Evolutionary conservation across 2,329 filamentous ascomycete genomes (phyloP), one percentile per base, ranked within the genome.

Genomic region (Ceratocystis cubensis): DNA sequence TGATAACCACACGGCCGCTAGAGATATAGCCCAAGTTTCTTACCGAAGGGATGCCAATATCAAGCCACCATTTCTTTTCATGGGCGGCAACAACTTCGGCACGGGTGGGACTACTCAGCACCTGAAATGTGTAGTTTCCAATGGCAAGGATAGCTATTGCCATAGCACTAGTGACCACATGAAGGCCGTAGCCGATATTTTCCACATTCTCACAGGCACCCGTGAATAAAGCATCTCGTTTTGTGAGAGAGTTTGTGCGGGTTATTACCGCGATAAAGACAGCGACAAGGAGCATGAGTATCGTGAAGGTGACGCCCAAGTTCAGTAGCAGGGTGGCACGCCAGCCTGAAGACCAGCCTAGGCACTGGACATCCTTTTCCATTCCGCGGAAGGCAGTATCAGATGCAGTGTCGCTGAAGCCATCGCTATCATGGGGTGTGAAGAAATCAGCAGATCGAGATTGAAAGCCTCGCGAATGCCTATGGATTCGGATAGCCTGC

Each of bases 81-180:
- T 84, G 82, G 4, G 81, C 81, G 13, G 69, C 71, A 33, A 76
- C 74, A 7, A 84, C 71, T 70, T 83, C 81, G 10, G 72, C 72
- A 50, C 81, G 76, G 6, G 80, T 82, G 5, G 81, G 82, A 69
- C 81, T 82, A 70, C 75, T 77, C 13, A 83, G 76, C n/a, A 82
- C 75, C 71, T 84, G 81, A 67, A 81, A 80, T 48, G 76, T 75
- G 70, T 83, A 83, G 73, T 82, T 82, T 10, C 77, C 81, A 2
- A 77, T 78, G 0, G 77, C 77, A 13, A 84, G 71, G 22, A 82
- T 69, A 3, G 76, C 73, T 4, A 80, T 70, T 6, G 74, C 74
- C 53, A 79, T 73, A 1, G 78, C 70, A 71, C 79, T 81, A 68
- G 81, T 76, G 22, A 76, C 72, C 6, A 75, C 77, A 62, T 79